These are phyloP conservation scores for Pestalotiopsis sp. DNA, from an alignment of 2,329 filamentous ascomycete species.

Conservation along the genomic window DNA sequence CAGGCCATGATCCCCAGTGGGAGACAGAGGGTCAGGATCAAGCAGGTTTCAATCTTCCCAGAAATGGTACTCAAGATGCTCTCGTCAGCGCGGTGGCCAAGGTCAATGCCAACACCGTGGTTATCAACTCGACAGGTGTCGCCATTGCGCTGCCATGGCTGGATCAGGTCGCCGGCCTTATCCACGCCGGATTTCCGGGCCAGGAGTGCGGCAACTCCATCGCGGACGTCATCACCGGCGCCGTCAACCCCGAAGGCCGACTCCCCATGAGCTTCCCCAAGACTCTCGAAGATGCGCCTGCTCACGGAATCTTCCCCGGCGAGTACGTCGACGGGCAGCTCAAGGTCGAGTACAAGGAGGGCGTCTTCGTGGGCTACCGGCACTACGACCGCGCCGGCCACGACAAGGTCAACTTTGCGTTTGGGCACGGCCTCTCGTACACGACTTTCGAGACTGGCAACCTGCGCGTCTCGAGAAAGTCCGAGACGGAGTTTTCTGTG, in stretches of 20 bases:
- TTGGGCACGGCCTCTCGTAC: slow-evolving; percentile 69
- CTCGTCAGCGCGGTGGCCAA: slow-evolving; percentile 59
- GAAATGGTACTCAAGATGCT: slow-evolving; percentile 59
- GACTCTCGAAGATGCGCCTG: slow-evolving; percentile 63
- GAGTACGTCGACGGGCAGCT: slow-evolving; percentile 50
- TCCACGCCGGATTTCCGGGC: slow-evolving; percentile 71
- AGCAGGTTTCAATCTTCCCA: slow-evolving; percentile 73
- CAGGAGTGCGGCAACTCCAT: slow-evolving; percentile 72
- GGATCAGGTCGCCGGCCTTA: slow-evolving; percentile 56
- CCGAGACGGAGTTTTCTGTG: slow-evolving; percentile 44
- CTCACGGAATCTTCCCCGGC: slow-evolving; percentile 61
- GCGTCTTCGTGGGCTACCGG: slow-evolving; percentile 70
- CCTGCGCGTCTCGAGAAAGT: slow-evolving; percentile 31
- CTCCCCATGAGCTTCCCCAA: slow-evolving; percentile 66
- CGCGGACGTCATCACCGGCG: slow-evolving; percentile 67
- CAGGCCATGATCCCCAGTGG: slow-evolving; percentile 58
- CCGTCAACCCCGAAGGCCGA: slow-evolving; percentile 66
- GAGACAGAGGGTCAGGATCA: slow-evolving; percentile 65
- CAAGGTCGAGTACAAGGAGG: slow-evolving; percentile 68
- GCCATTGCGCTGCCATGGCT: slow-evolving; percentile 64
- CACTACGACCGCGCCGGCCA: slow-evolving; percentile 64
- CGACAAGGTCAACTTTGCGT: slow-evolving; percentile 64
- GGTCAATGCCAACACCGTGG: slow-evolving; percentile 60
- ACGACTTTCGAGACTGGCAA: slow-evolving; percentile 54
- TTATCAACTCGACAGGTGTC: slow-evolving; percentile 68